Evolutionary conservation across 2,329 filamentous ascomycete genomes (phyloP).

Genomic region (Thelonectria blattea): DNA sequence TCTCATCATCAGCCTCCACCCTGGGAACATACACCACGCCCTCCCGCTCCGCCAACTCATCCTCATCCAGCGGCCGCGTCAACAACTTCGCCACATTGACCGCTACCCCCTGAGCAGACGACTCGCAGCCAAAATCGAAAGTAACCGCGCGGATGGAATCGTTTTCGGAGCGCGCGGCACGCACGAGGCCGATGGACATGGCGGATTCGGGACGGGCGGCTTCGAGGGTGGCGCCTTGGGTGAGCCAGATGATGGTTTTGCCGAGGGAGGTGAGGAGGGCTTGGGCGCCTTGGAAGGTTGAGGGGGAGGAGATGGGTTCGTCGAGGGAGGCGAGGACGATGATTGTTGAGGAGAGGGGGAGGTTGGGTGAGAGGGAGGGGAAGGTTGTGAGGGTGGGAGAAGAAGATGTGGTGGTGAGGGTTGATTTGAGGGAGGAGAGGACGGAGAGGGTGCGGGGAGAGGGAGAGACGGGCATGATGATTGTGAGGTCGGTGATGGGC

Average conservation of each 20-base stretch:
- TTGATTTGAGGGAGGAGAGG: conserved; percentile 21
- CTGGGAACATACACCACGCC: conserved; percentile 33
- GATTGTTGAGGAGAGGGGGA: conserved; percentile 20
- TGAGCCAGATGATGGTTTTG: conserved; percentile 26
- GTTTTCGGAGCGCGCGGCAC: conserved; percentile 17
- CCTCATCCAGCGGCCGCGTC: conserved; percentile 24
- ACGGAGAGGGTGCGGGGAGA: conserved; percentile 24
- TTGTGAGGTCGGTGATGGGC: conserved; percentile 19
- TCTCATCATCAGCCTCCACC: conserved; percentile 31
- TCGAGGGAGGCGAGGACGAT: conserved; percentile 31
- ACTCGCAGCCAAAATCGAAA: conserved; percentile 17
- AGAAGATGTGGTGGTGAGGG: conserved; percentile 14
- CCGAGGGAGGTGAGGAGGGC: conserved; percentile 24
- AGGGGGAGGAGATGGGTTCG: conserved; percentile 20
- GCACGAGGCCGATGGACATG: conserved; percentile 18
- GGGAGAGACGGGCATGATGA: conserved; percentile 25
- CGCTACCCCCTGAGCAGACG: conserved; percentile 18
- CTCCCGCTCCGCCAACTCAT: conserved; percentile 33
- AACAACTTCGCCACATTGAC: conserved; percentile 26
- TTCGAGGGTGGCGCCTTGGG: conserved; percentile 14
- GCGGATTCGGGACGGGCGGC: conserved; percentile 13
- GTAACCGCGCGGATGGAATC: conserved; percentile 21
- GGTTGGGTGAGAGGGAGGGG: conserved; percentile 18
- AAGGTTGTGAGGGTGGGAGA: conserved; percentile 23
- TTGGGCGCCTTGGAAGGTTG: conserved; percentile 28